phyloP scores from a whole-genome alignment of 257 asterid species.

The Solanum etuberosum region DNA sequence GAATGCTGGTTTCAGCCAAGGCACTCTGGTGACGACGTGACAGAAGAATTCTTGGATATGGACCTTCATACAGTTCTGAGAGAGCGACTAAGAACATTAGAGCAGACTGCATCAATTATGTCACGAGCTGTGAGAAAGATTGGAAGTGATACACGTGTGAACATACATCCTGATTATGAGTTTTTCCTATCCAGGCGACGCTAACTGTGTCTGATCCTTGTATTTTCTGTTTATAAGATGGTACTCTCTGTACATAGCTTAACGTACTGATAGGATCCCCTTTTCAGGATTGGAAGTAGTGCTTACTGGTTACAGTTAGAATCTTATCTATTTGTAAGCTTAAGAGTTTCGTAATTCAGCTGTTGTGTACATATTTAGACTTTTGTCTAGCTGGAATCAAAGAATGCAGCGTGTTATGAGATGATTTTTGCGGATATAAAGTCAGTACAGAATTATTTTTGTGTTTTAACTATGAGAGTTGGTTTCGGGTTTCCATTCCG shows the following conservation, averaged over 20 bases:
- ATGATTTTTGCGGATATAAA: background rate
- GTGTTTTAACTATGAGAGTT: background rate
- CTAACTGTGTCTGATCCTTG: background rate
- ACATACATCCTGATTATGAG: conserved; percentile 22
- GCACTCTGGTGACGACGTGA: background rate
- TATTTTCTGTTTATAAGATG: background rate
- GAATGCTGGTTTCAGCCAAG: conserved; percentile 24
- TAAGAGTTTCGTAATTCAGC: background rate
- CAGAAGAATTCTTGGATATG: background rate
- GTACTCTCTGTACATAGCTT: background rate
- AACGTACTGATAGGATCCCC: background rate
- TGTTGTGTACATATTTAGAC: background rate
- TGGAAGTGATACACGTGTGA: background rate
- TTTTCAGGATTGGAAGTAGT: background rate
- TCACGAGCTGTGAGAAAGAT: conserved; percentile 8
- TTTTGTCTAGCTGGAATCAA: background rate
- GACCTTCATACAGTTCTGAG: background rate
- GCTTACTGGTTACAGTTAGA: background rate
- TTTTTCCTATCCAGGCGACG: conserved; percentile 13
- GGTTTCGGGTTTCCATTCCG: background rate
- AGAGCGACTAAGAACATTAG: conserved; percentile 11
- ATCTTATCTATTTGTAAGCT: background rate
- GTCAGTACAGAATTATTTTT: background rate
- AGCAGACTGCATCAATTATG: conserved; percentile 14
- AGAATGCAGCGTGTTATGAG: background rate